These are phyloP conservation scores for Pseudocercospora eumusae DNA, from an alignment of 2,329 filamentous ascomycete genomes.

Conservation along the genomic window DNA sequence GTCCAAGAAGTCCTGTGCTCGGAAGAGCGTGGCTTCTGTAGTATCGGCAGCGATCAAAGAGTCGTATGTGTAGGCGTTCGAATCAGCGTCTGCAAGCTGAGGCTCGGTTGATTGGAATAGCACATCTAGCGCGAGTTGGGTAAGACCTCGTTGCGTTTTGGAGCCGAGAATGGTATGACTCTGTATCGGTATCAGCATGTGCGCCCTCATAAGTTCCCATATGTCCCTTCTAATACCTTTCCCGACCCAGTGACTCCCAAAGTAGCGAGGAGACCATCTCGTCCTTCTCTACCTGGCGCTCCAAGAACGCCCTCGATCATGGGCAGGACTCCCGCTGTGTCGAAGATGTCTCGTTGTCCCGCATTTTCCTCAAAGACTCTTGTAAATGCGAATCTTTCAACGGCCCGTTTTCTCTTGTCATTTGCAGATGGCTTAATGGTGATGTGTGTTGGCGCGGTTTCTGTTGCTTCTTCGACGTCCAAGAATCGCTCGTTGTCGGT, in stretches of 20 bases:
- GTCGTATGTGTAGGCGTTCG: slow-evolving; percentile 64
- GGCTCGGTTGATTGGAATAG: slow-evolving; percentile 79
- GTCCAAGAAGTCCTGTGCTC: slow-evolving; percentile 77
- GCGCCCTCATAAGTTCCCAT: background rate
- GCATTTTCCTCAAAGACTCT: slow-evolving; percentile 87
- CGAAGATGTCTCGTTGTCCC: slow-evolving; percentile 82
- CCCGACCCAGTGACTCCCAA: slow-evolving; percentile 93
- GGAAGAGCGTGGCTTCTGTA: slow-evolving; percentile 76
- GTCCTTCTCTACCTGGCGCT: slow-evolving; percentile 70
- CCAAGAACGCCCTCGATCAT: slow-evolving; percentile 81
- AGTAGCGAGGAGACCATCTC: slow-evolving; percentile 87
- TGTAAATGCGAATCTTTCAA: slow-evolving; percentile 94
- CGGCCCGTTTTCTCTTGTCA: slow-evolving; percentile 78
- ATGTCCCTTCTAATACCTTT: slow-evolving; percentile 64
- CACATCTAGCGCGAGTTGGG: slow-evolving; percentile 86
- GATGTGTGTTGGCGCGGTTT: slow-evolving; percentile 51
- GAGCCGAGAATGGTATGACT: slow-evolving; percentile 95
- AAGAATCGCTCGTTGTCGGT: slow-evolving; percentile 68
- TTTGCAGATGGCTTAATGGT: slow-evolving; percentile 67
- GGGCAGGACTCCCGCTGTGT: slow-evolving; percentile 71
- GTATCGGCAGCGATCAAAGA: slow-evolving; percentile 75
- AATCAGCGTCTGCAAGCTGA: slow-evolving; percentile 64
- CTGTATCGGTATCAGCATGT: slow-evolving; percentile 50
- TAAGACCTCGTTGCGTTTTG: slow-evolving; percentile 80
- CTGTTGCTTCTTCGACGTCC: slow-evolving; percentile 63